Evolutionary conservation across 352 stramenopile species (phyloP).

Genomic region (Phytophthora capsici): DNA sequence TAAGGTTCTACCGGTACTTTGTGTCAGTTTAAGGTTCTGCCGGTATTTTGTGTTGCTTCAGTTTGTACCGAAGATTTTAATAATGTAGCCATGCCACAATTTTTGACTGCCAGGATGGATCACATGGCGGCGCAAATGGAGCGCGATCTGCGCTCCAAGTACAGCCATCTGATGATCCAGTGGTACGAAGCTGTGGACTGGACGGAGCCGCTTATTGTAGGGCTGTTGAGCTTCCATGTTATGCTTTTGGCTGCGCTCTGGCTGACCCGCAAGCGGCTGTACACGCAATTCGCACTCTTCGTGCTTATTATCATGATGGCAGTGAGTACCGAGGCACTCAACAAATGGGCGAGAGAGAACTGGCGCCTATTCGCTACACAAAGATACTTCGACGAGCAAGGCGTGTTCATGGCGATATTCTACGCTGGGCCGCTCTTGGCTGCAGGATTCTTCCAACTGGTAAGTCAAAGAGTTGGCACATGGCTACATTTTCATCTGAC

Average conservation of each 20-base stretch:
- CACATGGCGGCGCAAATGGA: constrained; percentile 63
- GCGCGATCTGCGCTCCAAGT: constrained; percentile 74
- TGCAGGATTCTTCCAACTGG: constrained; percentile 81
- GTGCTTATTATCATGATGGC: constrained; percentile 65
- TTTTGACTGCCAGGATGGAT: constrained; percentile 50
- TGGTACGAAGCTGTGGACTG: constrained; percentile 89
- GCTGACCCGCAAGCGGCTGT: constrained; percentile 61
- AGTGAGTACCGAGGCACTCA: constrained; percentile 64
- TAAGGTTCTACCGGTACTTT: too few relatives aligned
- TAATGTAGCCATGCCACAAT: background rate
- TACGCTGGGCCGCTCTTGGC: constrained; percentile 76
- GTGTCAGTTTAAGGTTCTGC: too few relatives aligned
- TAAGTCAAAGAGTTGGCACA: constrained; percentile 19
- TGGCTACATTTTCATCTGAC: constrained; percentile 11
- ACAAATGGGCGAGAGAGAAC: constrained; percentile 62
- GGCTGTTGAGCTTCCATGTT: constrained; percentile 61
- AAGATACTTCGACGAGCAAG: constrained; percentile 82
- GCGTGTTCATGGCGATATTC: constrained; percentile 88
- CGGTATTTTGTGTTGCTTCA: too few relatives aligned
- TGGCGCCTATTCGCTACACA: constrained; percentile 78
- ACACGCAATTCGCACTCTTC: constrained; percentile 71
- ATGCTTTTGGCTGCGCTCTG: constrained; percentile 62
- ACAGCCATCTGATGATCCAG: constrained; percentile 74
- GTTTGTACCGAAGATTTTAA: too few relatives aligned
- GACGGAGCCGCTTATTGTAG: constrained; percentile 74